phyloP scores from a whole-genome alignment of 257 asterid species.

The Schizonepeta tenuifolia region DNA sequence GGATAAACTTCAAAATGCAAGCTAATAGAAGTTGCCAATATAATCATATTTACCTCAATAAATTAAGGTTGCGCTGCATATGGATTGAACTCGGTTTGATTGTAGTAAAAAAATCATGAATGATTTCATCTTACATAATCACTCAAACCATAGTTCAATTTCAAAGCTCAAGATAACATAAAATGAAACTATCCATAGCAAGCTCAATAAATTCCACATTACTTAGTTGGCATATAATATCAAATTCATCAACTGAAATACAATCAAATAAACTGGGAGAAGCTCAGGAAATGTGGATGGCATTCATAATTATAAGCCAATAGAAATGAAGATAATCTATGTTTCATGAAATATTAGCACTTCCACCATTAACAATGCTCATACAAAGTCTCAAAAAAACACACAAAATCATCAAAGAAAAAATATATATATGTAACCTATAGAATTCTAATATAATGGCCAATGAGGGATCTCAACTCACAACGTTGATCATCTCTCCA shows the following conservation, averaged over 20 bases:
- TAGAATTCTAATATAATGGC: constrained; percentile 28
- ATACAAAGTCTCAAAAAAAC: constrained; percentile 28
- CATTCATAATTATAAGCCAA: neutral
- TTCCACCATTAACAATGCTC: constrained; percentile 27
- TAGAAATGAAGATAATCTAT: constrained; percentile 3
- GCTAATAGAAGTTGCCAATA: neutral
- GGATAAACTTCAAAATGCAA: neutral
- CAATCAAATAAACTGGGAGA: neutral
- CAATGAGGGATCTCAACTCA: constrained; percentile 36
- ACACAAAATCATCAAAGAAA: constrained; percentile 29
- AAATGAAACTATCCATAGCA: neutral
- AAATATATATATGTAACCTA: neutral
- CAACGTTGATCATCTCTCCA: constrained; percentile 26
- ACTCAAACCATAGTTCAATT: neutral
- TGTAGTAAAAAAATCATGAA: neutral
- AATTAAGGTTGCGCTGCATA: too few relatives aligned
- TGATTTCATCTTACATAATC: neutral
- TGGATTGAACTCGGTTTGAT: neutral
- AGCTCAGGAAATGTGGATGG: neutral
- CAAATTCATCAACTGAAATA: neutral
- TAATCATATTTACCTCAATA: neutral
- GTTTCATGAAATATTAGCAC: constrained; percentile 29
- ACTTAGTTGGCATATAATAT: too few relatives aligned
- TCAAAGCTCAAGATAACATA: neutral
- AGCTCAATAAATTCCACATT: neutral